A percentile compares a stretch with the other conserved stretches of the same genome.
phyloP scores from a whole-genome alignment of 345 rosid species.

The Fremontodendron californicum region DNA sequence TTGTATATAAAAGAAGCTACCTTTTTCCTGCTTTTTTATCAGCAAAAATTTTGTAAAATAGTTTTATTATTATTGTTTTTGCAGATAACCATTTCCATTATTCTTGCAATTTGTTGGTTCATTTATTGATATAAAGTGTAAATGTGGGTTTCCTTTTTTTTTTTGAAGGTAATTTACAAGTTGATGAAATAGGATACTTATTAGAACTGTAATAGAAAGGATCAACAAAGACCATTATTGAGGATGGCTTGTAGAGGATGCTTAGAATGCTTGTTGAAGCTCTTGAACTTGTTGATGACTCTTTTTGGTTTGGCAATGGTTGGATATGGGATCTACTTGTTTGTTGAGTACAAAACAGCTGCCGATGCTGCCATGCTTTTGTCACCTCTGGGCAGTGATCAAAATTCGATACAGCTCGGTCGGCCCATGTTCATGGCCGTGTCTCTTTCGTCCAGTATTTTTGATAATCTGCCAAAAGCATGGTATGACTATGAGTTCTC shows the following conservation, averaged over 20 bases:
- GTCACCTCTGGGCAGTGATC: slow-evolving; percentile 27
- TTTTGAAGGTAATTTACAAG: slow-evolving; percentile 22
- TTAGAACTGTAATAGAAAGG: slow-evolving; percentile 8
- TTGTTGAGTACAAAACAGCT: slow-evolving; percentile 61
- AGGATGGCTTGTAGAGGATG: slow-evolving; percentile 82
- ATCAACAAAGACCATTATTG: slow-evolving; percentile 6
- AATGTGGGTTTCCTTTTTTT: slow-evolving; percentile 6
- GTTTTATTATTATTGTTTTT: not conserved
- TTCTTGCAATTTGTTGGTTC: not conserved
- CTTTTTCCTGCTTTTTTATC: not conserved
- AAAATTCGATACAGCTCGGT: slow-evolving; percentile 50
- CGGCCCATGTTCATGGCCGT: slow-evolving; percentile 83
- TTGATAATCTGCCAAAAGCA: slow-evolving; percentile 71
- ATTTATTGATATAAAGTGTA: slow-evolving; percentile 1
- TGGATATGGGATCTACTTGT: slow-evolving; percentile 96
- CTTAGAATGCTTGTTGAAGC: slow-evolving; percentile 77
- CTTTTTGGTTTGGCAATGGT: slow-evolving; percentile 82
- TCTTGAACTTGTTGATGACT: slow-evolving; percentile 73
- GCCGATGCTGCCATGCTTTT: slow-evolving; percentile 28
- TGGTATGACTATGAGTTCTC: slow-evolving; percentile 71
- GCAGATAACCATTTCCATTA: not conserved
- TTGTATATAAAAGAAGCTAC: not conserved
- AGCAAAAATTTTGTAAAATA: not conserved
- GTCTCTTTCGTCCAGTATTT: slow-evolving; percentile 45
- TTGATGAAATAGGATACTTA: slow-evolving; percentile 34